These are phyloP conservation scores for Mortierella hygrophila DNA, from an alignment of 192 early-diverging fungal species.

Conservation along the genomic window DNA sequence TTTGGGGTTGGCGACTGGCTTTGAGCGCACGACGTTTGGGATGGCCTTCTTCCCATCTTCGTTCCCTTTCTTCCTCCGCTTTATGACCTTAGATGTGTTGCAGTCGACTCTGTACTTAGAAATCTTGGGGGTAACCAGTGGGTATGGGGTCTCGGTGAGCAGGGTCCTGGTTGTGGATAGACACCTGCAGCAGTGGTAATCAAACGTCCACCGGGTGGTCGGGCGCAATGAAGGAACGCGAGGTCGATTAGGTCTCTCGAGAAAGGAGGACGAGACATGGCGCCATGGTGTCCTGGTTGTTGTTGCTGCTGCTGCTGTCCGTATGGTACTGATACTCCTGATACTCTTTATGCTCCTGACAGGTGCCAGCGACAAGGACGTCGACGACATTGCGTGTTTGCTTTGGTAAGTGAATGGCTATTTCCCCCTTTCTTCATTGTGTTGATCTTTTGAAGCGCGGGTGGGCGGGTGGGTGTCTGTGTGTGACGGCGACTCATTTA, in stretches of 20 bases:
- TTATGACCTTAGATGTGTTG: conserved; percentile 12
- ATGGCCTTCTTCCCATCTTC: neutral
- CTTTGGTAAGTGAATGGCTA: neutral
- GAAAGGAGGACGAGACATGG: neutral
- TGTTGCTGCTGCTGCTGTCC: neutral
- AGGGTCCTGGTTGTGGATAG: neutral
- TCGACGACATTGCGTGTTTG: neutral
- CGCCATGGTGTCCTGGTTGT: neutral
- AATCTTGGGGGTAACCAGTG: neutral
- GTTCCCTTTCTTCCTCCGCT: neutral
- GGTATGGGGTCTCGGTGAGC: neutral
- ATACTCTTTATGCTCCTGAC: conserved; percentile 6
- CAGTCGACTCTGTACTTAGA: conserved; percentile 21
- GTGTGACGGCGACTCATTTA: neutral
- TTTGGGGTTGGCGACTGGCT: neutral
- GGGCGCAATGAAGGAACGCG: neutral
- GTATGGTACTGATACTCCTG: neutral
- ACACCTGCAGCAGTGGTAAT: neutral
- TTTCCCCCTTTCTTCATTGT: neutral
- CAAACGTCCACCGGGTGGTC: neutral
- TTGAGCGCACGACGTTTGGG: neutral
- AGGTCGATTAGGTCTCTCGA: neutral
- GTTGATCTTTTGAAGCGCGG: neutral
- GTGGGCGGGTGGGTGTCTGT: neutral
- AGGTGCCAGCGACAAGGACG: neutral